Conservation (phyloP, 2,329 filamentous ascomycete genomes). For the Alternaria solani region DNA sequence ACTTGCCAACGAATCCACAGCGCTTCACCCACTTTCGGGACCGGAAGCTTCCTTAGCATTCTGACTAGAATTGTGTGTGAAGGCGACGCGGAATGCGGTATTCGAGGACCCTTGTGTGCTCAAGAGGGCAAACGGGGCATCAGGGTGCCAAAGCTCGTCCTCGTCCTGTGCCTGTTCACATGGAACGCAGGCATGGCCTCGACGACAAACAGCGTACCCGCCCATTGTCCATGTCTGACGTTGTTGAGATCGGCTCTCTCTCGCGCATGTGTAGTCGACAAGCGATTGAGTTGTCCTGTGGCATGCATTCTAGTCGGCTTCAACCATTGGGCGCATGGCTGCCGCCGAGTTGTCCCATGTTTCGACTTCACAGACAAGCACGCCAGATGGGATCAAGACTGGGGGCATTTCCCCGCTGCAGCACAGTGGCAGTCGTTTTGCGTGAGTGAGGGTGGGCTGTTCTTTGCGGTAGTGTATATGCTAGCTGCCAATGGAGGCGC, state of each 20-base stretch:
- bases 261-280: constrained; percentile 26
- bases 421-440: constrained; percentile 28
- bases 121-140: constrained; percentile 32
- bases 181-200: constrained; percentile 30
- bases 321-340: constrained; percentile 43
- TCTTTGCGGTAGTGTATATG: constrained; percentile 18
- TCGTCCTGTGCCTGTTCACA: constrained; percentile 24
- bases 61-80: constrained; percentile 27
- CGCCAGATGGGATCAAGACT: constrained; percentile 28
- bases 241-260: constrained; percentile 33
- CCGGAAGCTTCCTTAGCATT: constrained; percentile 15
- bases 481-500: constrained; percentile 23
- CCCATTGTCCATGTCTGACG: constrained; percentile 37
- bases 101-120: constrained; percentile 15
- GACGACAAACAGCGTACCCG: constrained; percentile 35
- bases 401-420: constrained; percentile 22
- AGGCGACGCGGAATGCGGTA: constrained; percentile 24
- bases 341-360: constrained; percentile 41
- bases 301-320: constrained; percentile 36
- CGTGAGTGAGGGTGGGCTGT: constrained; percentile 21
- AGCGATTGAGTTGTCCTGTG: constrained; percentile 34
- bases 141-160: constrained; percentile 31
- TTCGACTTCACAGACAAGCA: constrained; percentile 40
- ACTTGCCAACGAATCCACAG: constrained; percentile 43
- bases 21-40: constrained; percentile 38